Base-by-base conservation (phyloP, 2,329 filamentous ascomycete genomes). In the Penicillium psychrosexuale region DNA sequence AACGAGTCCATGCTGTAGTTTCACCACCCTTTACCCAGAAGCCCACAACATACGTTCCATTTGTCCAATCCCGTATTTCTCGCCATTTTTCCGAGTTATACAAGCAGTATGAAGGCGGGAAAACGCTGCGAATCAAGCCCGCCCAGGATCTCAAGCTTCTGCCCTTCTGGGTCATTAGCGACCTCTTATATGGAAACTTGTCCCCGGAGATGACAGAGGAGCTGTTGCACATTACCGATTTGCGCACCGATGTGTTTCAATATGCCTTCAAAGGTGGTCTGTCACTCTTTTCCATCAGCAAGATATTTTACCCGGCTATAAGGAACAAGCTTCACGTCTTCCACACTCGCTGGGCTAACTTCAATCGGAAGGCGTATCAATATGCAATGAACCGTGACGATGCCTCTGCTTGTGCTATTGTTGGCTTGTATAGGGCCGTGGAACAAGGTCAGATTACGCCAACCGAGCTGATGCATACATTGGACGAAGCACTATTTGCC, bases 401-500 rank as follows among this genome's bases (percentile, higher is more conserved):
- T 11, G 31, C 44, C 5, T 42, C 49, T 7, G 36, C 57, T 3
- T 47, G 45, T 33, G 56, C 57, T 3, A 57, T 64, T 8, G 33
- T 55, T 8, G 17, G 45, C 3, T 37, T 64, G 28, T 58, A 47
- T 42, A 39, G 11, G 1, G 56, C 61, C 2, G 44, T 53, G 7
- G 53, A 56, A 0, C 22, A 61, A 7, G 67, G 70, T 0, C 31
- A 49, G 5, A 62, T 74, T 19, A 62, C 53, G 1, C 51, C 49
- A 12, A 63, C 70, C 6, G 54, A 75, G 39, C 48, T 75, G 1
- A 62, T 74, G 0, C 77, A 78, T 30, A 80, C 78, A 0, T 60
- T 80, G 6, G 77, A 80, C 55, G 78, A 80, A 60, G 70, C 71
- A 40, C 69, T 80, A 0, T 80, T 73, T 55, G 77, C 75, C 2